Evolutionary conservation across 2,329 filamentous ascomycete genomes (phyloP).

Genomic region (Esteya vermicola): DNA sequence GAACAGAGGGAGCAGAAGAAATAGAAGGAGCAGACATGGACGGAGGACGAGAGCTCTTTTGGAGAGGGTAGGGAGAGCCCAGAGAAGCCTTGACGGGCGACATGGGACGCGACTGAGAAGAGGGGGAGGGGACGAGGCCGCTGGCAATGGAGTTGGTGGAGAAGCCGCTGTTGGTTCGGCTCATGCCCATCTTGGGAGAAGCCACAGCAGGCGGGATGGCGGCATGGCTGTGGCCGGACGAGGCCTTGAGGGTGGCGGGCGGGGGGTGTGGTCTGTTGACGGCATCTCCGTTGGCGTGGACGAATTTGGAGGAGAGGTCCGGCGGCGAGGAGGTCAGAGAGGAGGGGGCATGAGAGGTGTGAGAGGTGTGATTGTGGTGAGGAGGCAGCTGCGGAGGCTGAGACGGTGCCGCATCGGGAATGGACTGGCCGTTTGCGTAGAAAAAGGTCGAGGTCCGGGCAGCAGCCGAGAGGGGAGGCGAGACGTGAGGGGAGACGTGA

Average conservation of each 20-base stretch:
- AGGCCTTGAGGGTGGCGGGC: neutral
- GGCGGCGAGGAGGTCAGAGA: neutral
- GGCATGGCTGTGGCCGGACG: neutral
- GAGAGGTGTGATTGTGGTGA: neutral
- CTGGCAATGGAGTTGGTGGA: constrained; percentile 30
- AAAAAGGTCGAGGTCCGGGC: constrained; percentile 34
- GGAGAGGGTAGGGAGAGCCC: neutral
- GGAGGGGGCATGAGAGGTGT: neutral
- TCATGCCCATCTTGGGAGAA: constrained; percentile 9
- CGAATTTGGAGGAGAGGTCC: constrained; percentile 47
- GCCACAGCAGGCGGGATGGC: neutral
- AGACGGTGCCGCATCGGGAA: constrained; percentile 17
- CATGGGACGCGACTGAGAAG: constrained; percentile 24
- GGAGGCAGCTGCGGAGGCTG: neutral
- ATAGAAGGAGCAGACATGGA: too few relatives aligned
- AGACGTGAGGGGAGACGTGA: neutral
- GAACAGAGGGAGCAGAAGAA: too few relatives aligned
- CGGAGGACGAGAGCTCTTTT: constrained; percentile 2
- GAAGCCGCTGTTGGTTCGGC: constrained; percentile 23
- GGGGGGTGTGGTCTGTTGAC: constrained; percentile 13
- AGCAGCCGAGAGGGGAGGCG: constrained; percentile 5
- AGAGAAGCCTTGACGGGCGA: constrained; percentile 33
- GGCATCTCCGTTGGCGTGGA: constrained; percentile 53
- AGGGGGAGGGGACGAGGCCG: constrained; percentile 32
- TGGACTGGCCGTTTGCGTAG: constrained; percentile 36